Evolutionary conservation across 2,329 filamentous ascomycete genomes (phyloP).

Genomic region (Thermoascus crustaceus): DNA sequence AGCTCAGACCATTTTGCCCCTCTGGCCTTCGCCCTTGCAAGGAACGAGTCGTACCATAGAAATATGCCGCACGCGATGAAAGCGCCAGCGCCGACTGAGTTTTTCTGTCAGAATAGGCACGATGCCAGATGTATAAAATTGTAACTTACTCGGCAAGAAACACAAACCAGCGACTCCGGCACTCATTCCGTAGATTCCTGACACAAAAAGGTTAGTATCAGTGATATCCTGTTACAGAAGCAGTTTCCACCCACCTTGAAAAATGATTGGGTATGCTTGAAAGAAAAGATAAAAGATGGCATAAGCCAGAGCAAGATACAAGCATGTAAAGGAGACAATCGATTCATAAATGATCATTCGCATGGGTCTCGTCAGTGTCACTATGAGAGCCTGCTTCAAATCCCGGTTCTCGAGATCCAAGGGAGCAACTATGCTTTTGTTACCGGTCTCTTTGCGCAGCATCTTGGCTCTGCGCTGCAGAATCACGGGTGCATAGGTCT

Average conservation of each 20-base stretch:
- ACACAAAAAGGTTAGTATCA: conserved; percentile 37
- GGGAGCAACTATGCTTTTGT: conserved; percentile 48
- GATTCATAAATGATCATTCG: conserved; percentile 65
- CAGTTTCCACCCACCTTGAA: conserved; percentile 35
- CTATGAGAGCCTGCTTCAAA: conserved; percentile 38
- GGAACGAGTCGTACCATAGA: conserved; percentile 55
- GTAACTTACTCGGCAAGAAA: conserved; percentile 27
- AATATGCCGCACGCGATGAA: conserved; percentile 55
- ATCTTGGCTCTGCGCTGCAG: conserved; percentile 49
- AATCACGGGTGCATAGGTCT: conserved; percentile 55
- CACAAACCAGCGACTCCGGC: conserved; percentile 25
- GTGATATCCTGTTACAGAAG: not conserved
- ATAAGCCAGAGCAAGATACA: conserved; percentile 65
- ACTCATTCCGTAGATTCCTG: conserved; percentile 29
- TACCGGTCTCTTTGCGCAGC: conserved; percentile 51
- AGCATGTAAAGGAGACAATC: conserved; percentile 61
- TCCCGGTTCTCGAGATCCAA: conserved; percentile 55
- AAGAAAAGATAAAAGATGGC: conserved; percentile 66
- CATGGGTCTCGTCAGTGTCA: conserved; percentile 62
- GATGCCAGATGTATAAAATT: not conserved
- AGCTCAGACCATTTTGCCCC: conserved; percentile 50
- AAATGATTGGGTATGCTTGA: conserved; percentile 64
- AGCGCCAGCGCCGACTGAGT: conserved; percentile 51
- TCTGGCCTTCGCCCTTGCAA: conserved; percentile 45
- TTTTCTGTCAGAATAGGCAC: conserved; percentile 2